Base-by-base conservation (phyloP, 2,329 filamentous ascomycete species). In the Aspergillus hiratsukae region DNA sequence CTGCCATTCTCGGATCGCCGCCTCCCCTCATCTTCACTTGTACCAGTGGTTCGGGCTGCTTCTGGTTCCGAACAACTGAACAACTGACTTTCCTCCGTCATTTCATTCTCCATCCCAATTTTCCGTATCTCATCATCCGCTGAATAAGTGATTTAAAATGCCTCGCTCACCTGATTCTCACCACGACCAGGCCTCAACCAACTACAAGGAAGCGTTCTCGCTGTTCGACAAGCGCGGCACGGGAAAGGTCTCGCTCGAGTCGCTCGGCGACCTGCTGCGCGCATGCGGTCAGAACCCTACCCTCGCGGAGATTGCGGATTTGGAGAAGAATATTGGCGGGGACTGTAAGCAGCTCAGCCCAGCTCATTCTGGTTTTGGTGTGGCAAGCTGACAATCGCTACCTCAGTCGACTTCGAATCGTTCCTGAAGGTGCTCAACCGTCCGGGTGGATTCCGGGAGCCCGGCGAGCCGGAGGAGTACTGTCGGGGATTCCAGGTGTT, bases 151-250 rank as follows among this genome's bases (percentile, higher is more conserved):
- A 2, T 35, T 35, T 17, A 37, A 65, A 57, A 71, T 68, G 62
- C 59, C 66, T 50, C 58, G 58, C 65, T 65, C 65, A 63, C 60
- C 60, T 14, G 48, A 60, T 45, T 25, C 35, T 48, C 53, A 65
- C 50, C 51, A 68, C 60, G 68, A 72, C 40, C 83, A 87, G 84
- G 83, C 84, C 73, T 85, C 85, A 60, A 97, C 93, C 81, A 97
- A 99, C 88, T 99, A 97, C 90, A 97, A 97, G 83, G 94, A 99
- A 87, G 94, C 94, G 67, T 99, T 99, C 80, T 92, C 92, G 70
- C 89, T 99, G 75, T 99, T 97, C 83, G 94, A 99, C 84, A 97
- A 97, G 87, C 93, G 94, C 76, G 94, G 94, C 73, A 96, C 90
- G 74, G 92, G 93, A 72, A 92, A 92, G 68, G 94, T 97, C 66